phyloP scores from a whole-genome alignment of 176 grass and related monocot species.

The Alloteropsis semialata region DNA sequence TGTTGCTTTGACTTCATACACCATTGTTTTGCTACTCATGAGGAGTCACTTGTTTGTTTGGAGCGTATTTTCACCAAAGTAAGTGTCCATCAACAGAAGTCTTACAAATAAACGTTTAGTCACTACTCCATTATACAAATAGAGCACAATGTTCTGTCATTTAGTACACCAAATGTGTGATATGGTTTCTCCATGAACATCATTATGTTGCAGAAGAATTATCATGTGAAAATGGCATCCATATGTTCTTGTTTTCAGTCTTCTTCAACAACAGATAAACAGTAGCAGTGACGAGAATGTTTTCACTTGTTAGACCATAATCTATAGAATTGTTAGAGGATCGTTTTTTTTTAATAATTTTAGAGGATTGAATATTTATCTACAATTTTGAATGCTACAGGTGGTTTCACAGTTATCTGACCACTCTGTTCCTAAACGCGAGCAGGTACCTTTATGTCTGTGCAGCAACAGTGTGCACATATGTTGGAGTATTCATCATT shows the following conservation, averaged over 20 bases:
- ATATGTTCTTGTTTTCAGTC: neutral
- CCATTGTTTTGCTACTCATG: slow-evolving; percentile 79
- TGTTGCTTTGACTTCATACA: slow-evolving; percentile 70
- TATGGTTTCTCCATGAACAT: neutral
- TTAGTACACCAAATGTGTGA: neutral
- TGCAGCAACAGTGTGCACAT: slow-evolving; percentile 77
- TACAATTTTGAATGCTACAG: neutral
- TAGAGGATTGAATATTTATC: neutral
- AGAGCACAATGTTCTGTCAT: neutral
- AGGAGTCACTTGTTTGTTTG: slow-evolving; percentile 97
- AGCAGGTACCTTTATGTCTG: slow-evolving; percentile 89
- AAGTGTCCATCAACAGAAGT: slow-evolving; percentile 33
- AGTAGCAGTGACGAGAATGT: neutral
- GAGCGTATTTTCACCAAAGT: slow-evolving; percentile 99
- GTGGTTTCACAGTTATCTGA: neutral
- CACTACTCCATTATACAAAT: neutral
- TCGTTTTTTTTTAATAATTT: too few species aligned
- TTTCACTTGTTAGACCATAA: neutral
- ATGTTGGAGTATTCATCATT: slow-evolving; percentile 62
- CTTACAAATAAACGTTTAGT: slow-evolving; percentile 8
- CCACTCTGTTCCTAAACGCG: neutral
- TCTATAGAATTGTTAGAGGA: neutral
- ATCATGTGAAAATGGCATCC: neutral
- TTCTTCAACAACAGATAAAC: neutral
- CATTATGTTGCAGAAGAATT: neutral